Evolutionary conservation across 371 early-diverging fungal genomes (phyloP).

Genomic region (Syncephalis fuscata): DNA sequence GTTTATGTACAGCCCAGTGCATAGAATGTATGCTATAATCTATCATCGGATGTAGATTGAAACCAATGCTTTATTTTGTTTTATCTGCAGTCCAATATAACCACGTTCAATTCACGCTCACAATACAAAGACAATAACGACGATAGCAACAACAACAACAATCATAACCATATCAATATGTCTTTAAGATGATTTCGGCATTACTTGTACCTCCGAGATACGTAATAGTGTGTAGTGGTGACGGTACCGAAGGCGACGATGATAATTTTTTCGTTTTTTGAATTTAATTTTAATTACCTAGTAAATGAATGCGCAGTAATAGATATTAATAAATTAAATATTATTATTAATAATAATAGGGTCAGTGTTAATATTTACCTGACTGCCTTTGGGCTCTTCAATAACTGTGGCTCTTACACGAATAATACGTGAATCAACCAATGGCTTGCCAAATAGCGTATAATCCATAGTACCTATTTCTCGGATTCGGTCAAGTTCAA

Average conservation of each 20-base stretch:
- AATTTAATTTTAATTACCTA: conserved; percentile 31
- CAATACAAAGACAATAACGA: too few species aligned
- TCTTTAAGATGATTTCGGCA: too few species aligned
- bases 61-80: too few species aligned
- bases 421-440: conserved; percentile 48
- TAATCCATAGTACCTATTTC: conserved; percentile 80
- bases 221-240: conserved; percentile 63
- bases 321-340: too few species aligned
- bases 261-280: conserved; percentile 78
- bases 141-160: too few species aligned
- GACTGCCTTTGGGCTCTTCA: conserved; percentile 74
- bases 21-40: too few species aligned
- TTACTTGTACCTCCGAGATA: conserved; percentile 49
- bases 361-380: conserved; percentile 56
- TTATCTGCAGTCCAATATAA: too few species aligned
- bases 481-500: conserved; percentile 68
- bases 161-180: too few species aligned
- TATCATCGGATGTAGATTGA: too few species aligned
- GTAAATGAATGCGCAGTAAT: too few species aligned
- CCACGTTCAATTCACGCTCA: too few species aligned
- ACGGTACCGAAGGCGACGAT: conserved; percentile 51
- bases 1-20: conserved; percentile 2
- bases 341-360: too few species aligned
- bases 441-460: conserved; percentile 74
- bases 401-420: conserved; percentile 72